A percentile compares a stretch with the other conserved stretches of the same genome.
These are phyloP conservation scores for Kwoniella heveanensis DNA, from an alignment of 768 basidiomycete species.

Conservation along the genomic window DNA sequence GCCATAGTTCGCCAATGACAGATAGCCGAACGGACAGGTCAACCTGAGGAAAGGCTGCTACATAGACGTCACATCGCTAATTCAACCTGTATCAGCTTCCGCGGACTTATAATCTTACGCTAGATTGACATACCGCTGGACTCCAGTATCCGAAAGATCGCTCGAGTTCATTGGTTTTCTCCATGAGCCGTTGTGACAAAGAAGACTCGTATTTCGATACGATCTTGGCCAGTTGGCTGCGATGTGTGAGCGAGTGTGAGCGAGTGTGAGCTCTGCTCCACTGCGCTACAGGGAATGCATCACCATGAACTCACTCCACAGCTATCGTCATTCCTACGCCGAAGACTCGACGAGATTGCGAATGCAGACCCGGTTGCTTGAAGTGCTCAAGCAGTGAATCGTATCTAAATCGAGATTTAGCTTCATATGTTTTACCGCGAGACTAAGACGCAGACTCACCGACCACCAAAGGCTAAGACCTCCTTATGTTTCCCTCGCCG, in stretches of 20 bases:
- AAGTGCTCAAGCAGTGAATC: conserved; percentile 51
- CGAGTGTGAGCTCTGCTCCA: neutral
- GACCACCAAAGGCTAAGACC: conserved; percentile 50
- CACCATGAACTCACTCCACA: conserved; percentile 45
- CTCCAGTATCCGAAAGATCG: conserved; percentile 51
- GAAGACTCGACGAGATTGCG: conserved; percentile 36
- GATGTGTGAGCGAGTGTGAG: neutral
- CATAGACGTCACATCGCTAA: conserved; percentile 53
- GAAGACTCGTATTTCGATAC: conserved; percentile 48
- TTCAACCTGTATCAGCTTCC: neutral
- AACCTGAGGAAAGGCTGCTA: conserved; percentile 42
- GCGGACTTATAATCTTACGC: neutral
- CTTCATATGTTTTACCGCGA: neutral
- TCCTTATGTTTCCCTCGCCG: conserved; percentile 45
- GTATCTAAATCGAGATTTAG: conserved; percentile 33
- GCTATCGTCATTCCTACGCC: conserved; percentile 54
- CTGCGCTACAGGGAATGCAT: too few species aligned
- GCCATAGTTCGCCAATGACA: conserved; percentile 52
- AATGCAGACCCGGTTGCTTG: conserved; percentile 44
- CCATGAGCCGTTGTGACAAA: conserved; percentile 43
- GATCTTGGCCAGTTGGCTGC: conserved; percentile 43
- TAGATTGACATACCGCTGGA: conserved; percentile 38
- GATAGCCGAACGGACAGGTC: conserved; percentile 41
- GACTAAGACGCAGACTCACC: conserved; percentile 32
- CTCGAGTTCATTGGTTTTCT: conserved; percentile 45